Evolutionary conservation across 345 rosid species (phyloP).

Genomic region (Populus davidiana): DNA sequence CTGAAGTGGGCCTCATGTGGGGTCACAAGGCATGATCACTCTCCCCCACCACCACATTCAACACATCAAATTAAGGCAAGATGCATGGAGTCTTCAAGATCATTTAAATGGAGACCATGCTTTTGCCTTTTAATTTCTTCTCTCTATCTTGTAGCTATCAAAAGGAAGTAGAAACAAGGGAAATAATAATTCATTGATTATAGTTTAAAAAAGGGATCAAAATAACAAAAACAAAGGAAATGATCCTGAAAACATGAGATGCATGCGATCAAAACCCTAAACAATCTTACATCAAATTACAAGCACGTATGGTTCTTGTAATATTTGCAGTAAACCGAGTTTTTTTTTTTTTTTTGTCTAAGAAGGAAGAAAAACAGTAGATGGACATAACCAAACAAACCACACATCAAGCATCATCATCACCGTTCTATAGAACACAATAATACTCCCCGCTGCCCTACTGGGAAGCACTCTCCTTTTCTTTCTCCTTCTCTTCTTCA

Average conservation of each 20-base stretch:
- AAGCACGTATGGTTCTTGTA: background rate
- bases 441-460: background rate
- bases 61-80: background rate
- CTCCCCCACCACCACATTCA: background rate
- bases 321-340: background rate
- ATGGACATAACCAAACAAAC: background rate
- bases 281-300: background rate
- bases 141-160: background rate
- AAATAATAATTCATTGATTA: background rate
- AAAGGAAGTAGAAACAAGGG: too few relatives aligned
- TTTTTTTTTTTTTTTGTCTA: background rate
- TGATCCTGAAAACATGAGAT: background rate
- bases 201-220: background rate
- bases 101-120: background rate
- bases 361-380: background rate
- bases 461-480: constrained; percentile 18
- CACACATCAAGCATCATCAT: constrained; percentile 1
- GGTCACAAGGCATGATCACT: background rate
- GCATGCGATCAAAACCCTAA: background rate
- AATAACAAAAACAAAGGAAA: background rate
- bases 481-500: constrained; percentile 39
- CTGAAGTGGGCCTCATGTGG: too few relatives aligned
- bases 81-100: background rate
- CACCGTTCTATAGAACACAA: background rate
- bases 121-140: background rate